These are phyloP conservation scores for Diaporthe amygdali DNA, from an alignment of 2,329 filamentous ascomycete genomes.

Conservation along the genomic window DNA sequence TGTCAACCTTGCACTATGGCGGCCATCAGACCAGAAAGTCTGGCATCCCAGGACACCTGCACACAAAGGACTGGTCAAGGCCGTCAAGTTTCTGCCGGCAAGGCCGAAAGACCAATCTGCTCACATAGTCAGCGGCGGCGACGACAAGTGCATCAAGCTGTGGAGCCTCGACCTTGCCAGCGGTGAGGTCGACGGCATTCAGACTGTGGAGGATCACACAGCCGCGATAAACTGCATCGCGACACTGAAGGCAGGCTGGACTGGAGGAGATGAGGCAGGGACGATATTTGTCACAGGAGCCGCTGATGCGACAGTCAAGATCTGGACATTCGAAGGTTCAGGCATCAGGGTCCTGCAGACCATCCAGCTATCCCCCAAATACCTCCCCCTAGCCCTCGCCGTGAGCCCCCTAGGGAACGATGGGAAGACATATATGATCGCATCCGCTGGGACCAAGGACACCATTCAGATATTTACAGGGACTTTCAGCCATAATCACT, in stretches of 20 bases:
- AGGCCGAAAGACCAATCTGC: conserved; percentile 49
- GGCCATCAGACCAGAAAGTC: conserved; percentile 50
- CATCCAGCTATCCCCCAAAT: conserved; percentile 76
- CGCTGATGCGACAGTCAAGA: conserved; percentile 74
- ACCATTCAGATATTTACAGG: conserved; percentile 78
- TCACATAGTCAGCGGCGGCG: conserved; percentile 78
- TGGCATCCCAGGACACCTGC: conserved; percentile 45
- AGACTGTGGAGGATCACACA: conserved; percentile 70
- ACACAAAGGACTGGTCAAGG: conserved; percentile 82
- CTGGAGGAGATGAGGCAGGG: background rate
- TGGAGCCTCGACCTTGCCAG: conserved; percentile 61
- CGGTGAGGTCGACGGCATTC: conserved; percentile 36
- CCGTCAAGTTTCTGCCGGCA: conserved; percentile 75
- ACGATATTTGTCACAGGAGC: conserved; percentile 77
- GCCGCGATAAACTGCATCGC: conserved; percentile 76
- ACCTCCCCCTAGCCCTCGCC: conserved; percentile 81
- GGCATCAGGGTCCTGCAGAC: conserved; percentile 66
- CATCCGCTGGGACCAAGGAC: conserved; percentile 83
- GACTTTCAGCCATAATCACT: conserved; percentile 38
- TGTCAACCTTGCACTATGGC: conserved; percentile 87
- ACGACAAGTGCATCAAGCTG: conserved; percentile 77
- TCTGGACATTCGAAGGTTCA: conserved; percentile 70
- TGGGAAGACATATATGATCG: conserved; percentile 65
- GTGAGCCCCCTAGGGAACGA: conserved; percentile 63
- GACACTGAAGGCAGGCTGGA: conserved; percentile 38